Evolutionary conservation across 2,329 filamentous ascomycete species (phyloP).

Genomic region (Talaromyces pinophilus): DNA sequence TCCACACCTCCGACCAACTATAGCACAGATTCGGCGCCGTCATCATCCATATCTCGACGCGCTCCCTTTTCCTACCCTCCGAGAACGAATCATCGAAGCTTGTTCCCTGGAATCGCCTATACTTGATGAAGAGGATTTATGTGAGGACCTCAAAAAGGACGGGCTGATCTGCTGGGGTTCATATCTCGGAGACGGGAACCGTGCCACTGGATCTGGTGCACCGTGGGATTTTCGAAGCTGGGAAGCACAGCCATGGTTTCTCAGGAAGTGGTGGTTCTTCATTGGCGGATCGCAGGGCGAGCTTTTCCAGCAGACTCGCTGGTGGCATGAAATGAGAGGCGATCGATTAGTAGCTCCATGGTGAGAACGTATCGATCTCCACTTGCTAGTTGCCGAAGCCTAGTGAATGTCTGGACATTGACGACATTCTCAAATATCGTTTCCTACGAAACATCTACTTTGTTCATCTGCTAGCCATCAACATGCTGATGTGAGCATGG

Average conservation of each 20-base stretch:
- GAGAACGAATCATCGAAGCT: constrained; percentile 16
- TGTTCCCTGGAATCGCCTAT: constrained; percentile 7
- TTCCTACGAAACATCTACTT: neutral
- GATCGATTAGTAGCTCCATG: constrained; percentile 17
- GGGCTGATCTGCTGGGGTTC: constrained; percentile 21
- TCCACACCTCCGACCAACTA: constrained; percentile 13
- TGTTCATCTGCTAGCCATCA: neutral
- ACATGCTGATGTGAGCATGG: constrained; percentile 2
- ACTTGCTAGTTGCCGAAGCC: neutral
- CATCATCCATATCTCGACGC: constrained; percentile 20
- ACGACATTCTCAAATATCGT: neutral
- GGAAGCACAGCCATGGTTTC: constrained; percentile 47
- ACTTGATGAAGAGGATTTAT: constrained; percentile 14
- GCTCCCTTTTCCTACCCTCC: constrained; percentile 15
- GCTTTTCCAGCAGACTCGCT: constrained; percentile 17
- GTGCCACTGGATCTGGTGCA: constrained; percentile 35
- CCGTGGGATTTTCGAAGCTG: constrained; percentile 47
- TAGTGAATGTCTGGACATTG: neutral
- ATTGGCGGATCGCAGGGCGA: constrained; percentile 27
- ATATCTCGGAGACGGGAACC: neutral
- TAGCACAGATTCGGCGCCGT: constrained; percentile 9
- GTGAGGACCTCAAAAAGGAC: constrained; percentile 11
- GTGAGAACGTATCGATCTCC: neutral
- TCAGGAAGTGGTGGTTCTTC: constrained; percentile 41
- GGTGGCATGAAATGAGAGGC: constrained; percentile 20